These are phyloP conservation scores for Melianthus villosus DNA, from an alignment of 441 rosid genomes.

Conservation along the genomic window DNA sequence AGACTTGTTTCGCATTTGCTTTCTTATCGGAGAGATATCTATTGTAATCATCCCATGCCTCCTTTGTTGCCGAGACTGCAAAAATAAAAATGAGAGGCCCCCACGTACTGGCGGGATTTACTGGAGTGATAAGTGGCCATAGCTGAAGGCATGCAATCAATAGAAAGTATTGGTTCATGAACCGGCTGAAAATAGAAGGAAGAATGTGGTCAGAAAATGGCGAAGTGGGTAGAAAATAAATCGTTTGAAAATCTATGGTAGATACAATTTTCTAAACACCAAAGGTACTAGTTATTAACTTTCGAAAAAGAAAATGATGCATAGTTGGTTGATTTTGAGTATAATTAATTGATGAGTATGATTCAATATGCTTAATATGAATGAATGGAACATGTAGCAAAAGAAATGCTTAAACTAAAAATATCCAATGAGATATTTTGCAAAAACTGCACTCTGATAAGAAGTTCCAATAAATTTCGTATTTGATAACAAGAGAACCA, in stretches of 20 bases:
- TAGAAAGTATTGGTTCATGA: constrained; percentile 95
- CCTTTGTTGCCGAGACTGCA: constrained; percentile 92
- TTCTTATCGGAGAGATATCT: constrained; percentile 86
- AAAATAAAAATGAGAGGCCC: constrained; percentile 90
- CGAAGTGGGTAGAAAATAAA: background rate
- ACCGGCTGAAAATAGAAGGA: constrained; percentile 54
- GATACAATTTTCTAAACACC: no score
- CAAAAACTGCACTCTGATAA: no score
- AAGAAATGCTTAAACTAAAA: no score
- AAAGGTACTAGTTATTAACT: no score
- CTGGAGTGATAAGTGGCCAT: constrained; percentile 97
- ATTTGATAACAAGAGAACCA: no score
- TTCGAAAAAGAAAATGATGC: no score
- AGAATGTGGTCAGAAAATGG: constrained; percentile 1
- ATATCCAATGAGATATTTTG: no score
- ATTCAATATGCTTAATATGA: no score
- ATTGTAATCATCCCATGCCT: constrained; percentile 99
- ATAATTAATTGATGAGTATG: no score
- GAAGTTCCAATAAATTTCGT: no score
- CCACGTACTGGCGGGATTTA: constrained; percentile 99
- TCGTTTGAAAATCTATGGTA: constrained; percentile 5
- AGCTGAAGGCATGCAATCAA: constrained; percentile 99
- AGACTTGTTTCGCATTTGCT: constrained; percentile 89
- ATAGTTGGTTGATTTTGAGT: no score
- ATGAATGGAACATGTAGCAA: no score